A percentile compares a stretch with the other conserved stretches of the same genome.
phyloP scores from a whole-genome alignment of 148 eudicot genomes.

The Cornus kousa region DNA sequence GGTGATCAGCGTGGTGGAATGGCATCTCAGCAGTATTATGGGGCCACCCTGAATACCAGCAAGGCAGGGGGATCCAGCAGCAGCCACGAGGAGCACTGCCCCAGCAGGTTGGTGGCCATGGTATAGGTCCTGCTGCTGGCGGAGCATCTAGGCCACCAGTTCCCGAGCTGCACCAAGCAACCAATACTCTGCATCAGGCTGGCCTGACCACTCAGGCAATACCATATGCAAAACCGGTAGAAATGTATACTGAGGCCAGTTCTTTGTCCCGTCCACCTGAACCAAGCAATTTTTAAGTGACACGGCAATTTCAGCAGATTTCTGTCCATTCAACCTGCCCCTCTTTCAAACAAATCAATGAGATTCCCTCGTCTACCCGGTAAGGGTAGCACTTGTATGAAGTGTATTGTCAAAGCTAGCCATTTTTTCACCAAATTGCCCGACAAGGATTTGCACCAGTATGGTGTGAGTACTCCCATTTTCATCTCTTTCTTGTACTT shows the following conservation, averaged over 20 bases:
- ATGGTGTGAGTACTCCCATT: conserved; percentile 49
- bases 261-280: conserved; percentile 40
- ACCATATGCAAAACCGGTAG: too few species aligned
- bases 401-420: conserved; percentile 84
- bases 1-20: conserved; percentile 58
- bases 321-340: conserved; percentile 57
- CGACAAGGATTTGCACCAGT: conserved; percentile 92
- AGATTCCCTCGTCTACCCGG: conserved; percentile 93
- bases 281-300: conserved; percentile 33
- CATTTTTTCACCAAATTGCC: conserved; percentile 92
- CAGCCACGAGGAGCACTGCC: conserved; percentile 57
- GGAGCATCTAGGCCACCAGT: conserved; percentile 57
- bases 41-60: conserved; percentile 51
- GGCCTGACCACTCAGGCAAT: conserved; percentile 51
- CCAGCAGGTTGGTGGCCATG: conserved; percentile 54
- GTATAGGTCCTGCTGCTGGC: conserved; percentile 52
- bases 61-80: conserved; percentile 58
- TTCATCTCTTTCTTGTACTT: background rate
- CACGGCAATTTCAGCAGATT: conserved; percentile 49
- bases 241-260: too few species aligned
- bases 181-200: conserved; percentile 66
- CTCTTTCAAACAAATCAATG: conserved; percentile 74
- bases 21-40: conserved; percentile 55
- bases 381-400: conserved; percentile 62
- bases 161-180: conserved; percentile 99